phyloP scores from a whole-genome alignment of 495 filamentous ascomycete genomes.

The Hyaloscypha finlandica region DNA sequence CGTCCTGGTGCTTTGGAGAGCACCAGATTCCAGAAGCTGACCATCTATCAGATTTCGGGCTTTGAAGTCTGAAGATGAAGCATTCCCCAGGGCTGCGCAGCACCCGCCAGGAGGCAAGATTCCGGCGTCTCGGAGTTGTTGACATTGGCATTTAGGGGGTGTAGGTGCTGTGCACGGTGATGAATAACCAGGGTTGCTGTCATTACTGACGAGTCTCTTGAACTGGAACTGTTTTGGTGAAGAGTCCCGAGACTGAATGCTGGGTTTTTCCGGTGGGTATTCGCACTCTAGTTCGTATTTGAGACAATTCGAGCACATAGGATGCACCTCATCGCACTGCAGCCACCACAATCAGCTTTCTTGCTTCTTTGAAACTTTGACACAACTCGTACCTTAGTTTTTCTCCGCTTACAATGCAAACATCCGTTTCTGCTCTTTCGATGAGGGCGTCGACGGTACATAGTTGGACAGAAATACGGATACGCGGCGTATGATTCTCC shows the following conservation, averaged over 20 bases:
- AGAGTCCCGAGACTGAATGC: neutral
- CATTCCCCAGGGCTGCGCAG: neutral
- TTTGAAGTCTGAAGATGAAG: neutral
- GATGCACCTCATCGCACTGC: neutral
- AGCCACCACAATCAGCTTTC: neutral
- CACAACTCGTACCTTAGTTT: neutral
- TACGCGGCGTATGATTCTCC: neutral
- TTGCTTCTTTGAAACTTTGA: too few species aligned
- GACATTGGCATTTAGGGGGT: neutral
- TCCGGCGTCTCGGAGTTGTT: neutral
- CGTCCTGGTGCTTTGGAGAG: neutral
- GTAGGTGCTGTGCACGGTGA: neutral
- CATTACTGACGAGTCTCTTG: neutral
- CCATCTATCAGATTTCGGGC: neutral
- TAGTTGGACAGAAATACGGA: neutral
- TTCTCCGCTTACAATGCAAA: neutral
- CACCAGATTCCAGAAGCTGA: neutral
- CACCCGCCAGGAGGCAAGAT: neutral
- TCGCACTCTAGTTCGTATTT: neutral
- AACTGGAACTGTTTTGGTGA: neutral
- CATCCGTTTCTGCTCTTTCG: neutral
- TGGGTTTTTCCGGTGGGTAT: neutral
- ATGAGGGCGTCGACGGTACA: neutral
- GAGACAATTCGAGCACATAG: neutral
- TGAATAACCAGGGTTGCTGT: neutral